Percentiles rank a stretch among this genome's conserved stretches.
Conservation (phyloP, 2,329 filamentous ascomycete genomes). For the Aspergillus flavus region DNA sequence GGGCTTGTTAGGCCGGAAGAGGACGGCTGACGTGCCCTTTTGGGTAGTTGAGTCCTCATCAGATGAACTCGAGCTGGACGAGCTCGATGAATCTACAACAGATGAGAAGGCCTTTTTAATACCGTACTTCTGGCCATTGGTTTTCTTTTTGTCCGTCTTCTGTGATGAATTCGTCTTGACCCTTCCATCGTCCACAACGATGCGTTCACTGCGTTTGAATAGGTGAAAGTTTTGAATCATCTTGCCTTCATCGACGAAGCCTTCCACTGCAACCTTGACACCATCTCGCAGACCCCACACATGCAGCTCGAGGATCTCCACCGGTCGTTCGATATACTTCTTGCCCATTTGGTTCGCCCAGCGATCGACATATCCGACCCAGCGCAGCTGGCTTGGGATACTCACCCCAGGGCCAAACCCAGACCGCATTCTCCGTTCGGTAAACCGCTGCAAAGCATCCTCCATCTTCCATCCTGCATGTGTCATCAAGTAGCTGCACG, state of each 20-base stretch:
- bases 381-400: slow-evolving; percentile 89
- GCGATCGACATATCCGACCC: slow-evolving; percentile 83
- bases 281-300: slow-evolving; percentile 86
- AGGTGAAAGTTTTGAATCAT: slow-evolving; percentile 81
- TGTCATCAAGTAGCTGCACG: slow-evolving; percentile 86
- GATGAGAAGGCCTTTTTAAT: slow-evolving; percentile 11
- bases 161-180: slow-evolving; percentile 47
- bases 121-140: not conserved
- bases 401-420: slow-evolving; percentile 87
- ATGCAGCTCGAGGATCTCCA: slow-evolving; percentile 87
- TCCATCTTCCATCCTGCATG: slow-evolving; percentile 73
- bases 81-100: slow-evolving; percentile 8
- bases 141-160: slow-evolving; percentile 42
- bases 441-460: slow-evolving; percentile 70
- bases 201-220: slow-evolving; percentile 71
- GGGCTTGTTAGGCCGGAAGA: slow-evolving; percentile 71
- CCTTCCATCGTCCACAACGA: slow-evolving; percentile 53
- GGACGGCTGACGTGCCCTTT: slow-evolving; percentile 69
- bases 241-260: slow-evolving; percentile 85
- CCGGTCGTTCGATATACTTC: slow-evolving; percentile 75
- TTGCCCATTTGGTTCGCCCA: slow-evolving; percentile 75
- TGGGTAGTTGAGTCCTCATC: slow-evolving; percentile 37
- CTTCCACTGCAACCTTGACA: slow-evolving; percentile 83
- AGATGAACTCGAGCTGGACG: slow-evolving; percentile 9
- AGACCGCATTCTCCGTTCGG: slow-evolving; percentile 82